Conservation (phyloP, 306 rosid species). For the Ceratonia siliqua region DNA sequence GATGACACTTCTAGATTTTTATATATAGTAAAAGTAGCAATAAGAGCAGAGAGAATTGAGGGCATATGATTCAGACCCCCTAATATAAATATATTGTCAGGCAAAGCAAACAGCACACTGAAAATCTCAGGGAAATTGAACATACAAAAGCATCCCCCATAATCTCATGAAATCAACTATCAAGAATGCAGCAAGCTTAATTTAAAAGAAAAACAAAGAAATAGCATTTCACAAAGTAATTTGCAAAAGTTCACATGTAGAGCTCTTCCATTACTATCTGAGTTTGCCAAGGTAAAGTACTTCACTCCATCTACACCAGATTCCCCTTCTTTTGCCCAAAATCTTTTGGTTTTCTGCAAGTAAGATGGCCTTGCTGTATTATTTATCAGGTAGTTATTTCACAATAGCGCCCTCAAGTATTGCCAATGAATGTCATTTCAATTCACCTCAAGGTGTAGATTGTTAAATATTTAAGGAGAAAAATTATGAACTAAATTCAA, state of each 20-base stretch:
- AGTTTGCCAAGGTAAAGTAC: neutral
- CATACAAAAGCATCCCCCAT: neutral
- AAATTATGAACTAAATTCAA: neutral
- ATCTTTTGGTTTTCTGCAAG: too few relatives aligned
- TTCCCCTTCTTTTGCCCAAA: neutral
- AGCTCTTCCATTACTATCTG: neutral
- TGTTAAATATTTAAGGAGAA: neutral
- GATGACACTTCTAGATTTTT: neutral
- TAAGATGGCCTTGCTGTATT: too few relatives aligned
- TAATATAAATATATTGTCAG: neutral
- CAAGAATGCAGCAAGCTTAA: neutral
- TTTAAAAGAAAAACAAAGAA: neutral
- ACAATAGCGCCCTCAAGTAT: too few relatives aligned
- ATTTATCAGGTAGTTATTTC: too few relatives aligned
- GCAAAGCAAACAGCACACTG: neutral
- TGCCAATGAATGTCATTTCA: neutral
- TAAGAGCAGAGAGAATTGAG: neutral
- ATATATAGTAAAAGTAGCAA: neutral
- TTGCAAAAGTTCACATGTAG: neutral
- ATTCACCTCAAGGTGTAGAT: neutral
- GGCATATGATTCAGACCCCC: neutral
- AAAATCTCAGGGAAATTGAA: neutral
- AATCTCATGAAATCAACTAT: neutral
- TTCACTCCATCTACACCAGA: neutral
- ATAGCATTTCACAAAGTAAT: neutral